phyloP scores from a whole-genome alignment of 768 basidiomycete species.

The Neoboletus subvelutipes region DNA sequence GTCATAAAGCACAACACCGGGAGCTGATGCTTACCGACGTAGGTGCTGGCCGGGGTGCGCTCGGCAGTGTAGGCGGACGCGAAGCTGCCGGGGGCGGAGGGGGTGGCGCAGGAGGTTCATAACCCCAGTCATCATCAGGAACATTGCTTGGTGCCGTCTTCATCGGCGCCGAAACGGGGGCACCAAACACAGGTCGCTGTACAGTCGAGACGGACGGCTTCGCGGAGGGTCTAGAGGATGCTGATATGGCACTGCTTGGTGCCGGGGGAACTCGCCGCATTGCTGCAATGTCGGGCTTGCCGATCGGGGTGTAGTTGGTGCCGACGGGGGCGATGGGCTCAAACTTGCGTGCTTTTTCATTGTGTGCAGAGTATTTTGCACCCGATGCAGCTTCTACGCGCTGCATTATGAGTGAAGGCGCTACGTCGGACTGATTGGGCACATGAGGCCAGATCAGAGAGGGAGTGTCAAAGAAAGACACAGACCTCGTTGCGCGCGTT shows the following conservation, averaged over 20 bases:
- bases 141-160: slow-evolving; percentile 40
- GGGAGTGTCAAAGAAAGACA: slow-evolving; percentile 7
- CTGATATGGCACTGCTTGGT: background rate
- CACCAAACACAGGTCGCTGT: slow-evolving; percentile 49
- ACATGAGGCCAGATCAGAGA: background rate
- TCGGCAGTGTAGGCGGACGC: slow-evolving; percentile 49
- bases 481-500: slow-evolving; percentile 82
- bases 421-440: slow-evolving; percentile 65
- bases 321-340: slow-evolving; percentile 85
- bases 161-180: slow-evolving; percentile 44
- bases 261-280: slow-evolving; percentile 48
- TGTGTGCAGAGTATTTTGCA: slow-evolving; percentile 85
- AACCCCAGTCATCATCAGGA: slow-evolving; percentile 61
- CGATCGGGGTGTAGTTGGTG: slow-evolving; percentile 72
- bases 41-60: slow-evolving; percentile 40
- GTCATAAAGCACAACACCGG: background rate
- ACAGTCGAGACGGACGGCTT: slow-evolving; percentile 41
- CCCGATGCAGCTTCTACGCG: slow-evolving; percentile 88
- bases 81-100: slow-evolving; percentile 46
- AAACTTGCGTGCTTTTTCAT: slow-evolving; percentile 66
- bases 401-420: slow-evolving; percentile 76
- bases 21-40: slow-evolving; percentile 34
- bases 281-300: slow-evolving; percentile 66
- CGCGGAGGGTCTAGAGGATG: background rate
- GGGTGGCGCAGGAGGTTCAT: slow-evolving; percentile 44